phyloP scores from a whole-genome alignment of 495 filamentous ascomycete species.

The Pyrenopolyporus hunteri region DNA sequence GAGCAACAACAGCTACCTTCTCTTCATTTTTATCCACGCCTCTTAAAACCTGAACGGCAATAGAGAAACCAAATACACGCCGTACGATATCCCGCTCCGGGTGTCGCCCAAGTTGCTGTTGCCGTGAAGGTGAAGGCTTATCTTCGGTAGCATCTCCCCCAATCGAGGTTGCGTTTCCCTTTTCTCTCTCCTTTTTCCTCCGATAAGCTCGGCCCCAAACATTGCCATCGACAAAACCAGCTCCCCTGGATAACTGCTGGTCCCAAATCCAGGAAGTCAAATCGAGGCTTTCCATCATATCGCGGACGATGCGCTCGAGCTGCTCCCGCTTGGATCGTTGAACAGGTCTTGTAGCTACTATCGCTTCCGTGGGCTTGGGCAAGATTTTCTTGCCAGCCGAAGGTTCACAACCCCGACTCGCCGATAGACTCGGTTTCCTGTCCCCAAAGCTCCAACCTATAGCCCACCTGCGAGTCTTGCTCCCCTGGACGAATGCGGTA shows the following conservation, averaged over 20 bases:
- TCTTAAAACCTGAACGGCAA: conserved; percentile 33
- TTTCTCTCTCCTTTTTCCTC: conserved; percentile 55
- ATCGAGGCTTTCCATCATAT: conserved; percentile 62
- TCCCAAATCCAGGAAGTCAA: conserved; percentile 58
- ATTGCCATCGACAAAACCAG: conserved; percentile 49
- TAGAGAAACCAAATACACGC: conserved; percentile 53
- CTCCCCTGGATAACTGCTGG: conserved; percentile 34
- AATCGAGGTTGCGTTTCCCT: conserved; percentile 38
- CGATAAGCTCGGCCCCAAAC: conserved; percentile 60
- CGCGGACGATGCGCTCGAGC: conserved; percentile 59
- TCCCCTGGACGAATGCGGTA: conserved; percentile 79
- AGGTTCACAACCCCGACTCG: conserved; percentile 61
- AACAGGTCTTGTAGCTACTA: conserved; percentile 46
- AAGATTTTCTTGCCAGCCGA: conserved; percentile 63
- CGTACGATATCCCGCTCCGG: conserved; percentile 9
- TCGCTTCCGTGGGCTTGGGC: conserved; percentile 47
- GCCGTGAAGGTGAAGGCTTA: background rate
- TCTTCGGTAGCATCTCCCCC: conserved; percentile 9
- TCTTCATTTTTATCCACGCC: conserved; percentile 13
- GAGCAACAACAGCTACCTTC: conserved; percentile 53
- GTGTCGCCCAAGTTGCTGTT: conserved; percentile 15
- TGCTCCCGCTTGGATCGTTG: conserved; percentile 50
- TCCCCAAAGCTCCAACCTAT: conserved; percentile 84
- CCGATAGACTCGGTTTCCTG: conserved; percentile 65
- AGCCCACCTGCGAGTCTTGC: conserved; percentile 82